Base-by-base conservation (phyloP, 2,329 filamentous ascomycete genomes). In the Hypomyces perniciosus region DNA sequence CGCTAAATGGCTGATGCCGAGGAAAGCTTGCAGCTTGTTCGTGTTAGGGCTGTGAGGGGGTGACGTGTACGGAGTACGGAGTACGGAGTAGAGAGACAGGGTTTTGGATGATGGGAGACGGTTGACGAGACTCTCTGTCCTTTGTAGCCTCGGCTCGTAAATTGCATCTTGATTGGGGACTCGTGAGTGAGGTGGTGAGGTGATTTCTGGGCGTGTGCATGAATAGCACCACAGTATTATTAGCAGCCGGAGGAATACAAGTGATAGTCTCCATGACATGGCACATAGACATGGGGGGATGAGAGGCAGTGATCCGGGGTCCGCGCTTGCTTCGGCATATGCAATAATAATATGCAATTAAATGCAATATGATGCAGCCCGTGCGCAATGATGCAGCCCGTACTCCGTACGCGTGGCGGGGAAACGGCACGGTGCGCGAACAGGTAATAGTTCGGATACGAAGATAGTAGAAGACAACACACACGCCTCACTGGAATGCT, bases 1-100 rank as follows among this genome's bases (percentile, higher is more conserved):
- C 51, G 47, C 51, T 53, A 50, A 44, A 53, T 35, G 20, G 20
- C 28, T 35, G 46, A 46, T 52, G 50, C 50, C 46, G 46, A 49
- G 26, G 31, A n/a, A 10, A n/a, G 44, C 37, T 51, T 43, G 10
- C 50, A 41, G 45, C 46, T 44, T 41, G 40, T 30, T 34, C 26
- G 30, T 44, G 20, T 47, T 47, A 48, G 49, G 44, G 49, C 49
- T 51, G 43, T 27, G 38, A 27, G 30, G 37, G n/a, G 20, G 20
- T 20, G 20, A 20, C 20, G 20, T 20, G 20, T 20, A 20, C 3
- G n/a, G n/a, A n/a, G n/a, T n/a, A n/a, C n/a, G n/a, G n/a, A n/a
- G n/a, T n/a, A n/a, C n/a, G 37, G 41, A 46, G 43, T 28, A 12
- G n/a, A 35, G 33, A 35, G 33, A 35, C 33, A 35, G 12, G 30